phyloP scores from a whole-genome alignment of 2,329 filamentous ascomycete species.

The Fusarium pininemorale region DNA sequence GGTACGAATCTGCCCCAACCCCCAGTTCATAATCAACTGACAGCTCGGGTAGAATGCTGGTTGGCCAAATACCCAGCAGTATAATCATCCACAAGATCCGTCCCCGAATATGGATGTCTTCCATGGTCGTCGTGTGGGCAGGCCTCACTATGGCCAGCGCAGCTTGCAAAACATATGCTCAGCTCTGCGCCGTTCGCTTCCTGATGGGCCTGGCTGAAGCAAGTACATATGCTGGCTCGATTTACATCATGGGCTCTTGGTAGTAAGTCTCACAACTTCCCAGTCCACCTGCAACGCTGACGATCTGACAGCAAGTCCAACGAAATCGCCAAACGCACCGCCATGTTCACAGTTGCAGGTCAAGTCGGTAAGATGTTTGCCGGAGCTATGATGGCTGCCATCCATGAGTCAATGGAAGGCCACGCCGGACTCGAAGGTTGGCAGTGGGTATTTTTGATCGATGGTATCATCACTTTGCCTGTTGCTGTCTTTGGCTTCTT shows the following conservation, averaged over 20 bases:
- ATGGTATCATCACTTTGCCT: slow-evolving; percentile 32
- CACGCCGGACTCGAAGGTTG: slow-evolving; percentile 54
- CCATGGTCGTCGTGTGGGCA: slow-evolving; percentile 69
- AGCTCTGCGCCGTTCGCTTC: slow-evolving; percentile 43
- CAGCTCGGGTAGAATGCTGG: slow-evolving; percentile 34
- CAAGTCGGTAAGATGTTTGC: slow-evolving; percentile 67
- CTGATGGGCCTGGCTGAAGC: slow-evolving; percentile 41
- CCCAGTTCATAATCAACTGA: too few relatives aligned
- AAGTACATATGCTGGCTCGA: slow-evolving; percentile 44
- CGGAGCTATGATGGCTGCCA: slow-evolving; percentile 64
- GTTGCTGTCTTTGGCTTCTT: slow-evolving; percentile 35
- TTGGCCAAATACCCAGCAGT: slow-evolving; percentile 67
- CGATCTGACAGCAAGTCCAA: slow-evolving; percentile 46
- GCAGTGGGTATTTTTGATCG: slow-evolving; percentile 53
- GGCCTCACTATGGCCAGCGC: slow-evolving; percentile 57
- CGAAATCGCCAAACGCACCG: slow-evolving; percentile 67
- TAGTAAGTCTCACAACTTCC: slow-evolving; percentile 45
- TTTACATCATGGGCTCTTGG: slow-evolving; percentile 57
- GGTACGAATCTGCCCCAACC: slow-evolving; percentile 28
- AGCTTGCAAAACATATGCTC: slow-evolving; percentile 44
- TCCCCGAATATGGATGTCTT: slow-evolving; percentile 67
- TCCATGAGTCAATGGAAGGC: slow-evolving; percentile 48
- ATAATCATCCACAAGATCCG: slow-evolving; percentile 68
- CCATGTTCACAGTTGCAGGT: slow-evolving; percentile 66
- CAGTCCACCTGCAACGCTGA: rapidly evolving